phyloP scores from a whole-genome alignment of 2,329 filamentous ascomycete genomes.

The Cephalotrichum gorgonifer region DNA sequence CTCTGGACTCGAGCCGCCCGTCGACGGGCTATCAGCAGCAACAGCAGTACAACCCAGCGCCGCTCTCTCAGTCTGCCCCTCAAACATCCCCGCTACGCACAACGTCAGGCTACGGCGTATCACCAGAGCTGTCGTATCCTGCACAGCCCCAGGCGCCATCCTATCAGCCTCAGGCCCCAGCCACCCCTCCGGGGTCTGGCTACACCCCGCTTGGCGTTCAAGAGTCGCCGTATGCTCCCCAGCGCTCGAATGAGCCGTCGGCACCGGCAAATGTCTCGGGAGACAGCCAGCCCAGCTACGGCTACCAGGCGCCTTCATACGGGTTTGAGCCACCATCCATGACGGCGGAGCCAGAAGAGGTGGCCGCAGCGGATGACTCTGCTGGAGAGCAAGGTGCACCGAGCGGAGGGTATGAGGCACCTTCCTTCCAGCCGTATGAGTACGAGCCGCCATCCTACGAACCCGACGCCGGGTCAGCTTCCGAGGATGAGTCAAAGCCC shows the following conservation, averaged over 20 bases:
- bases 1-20: slow-evolving; percentile 24
- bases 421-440: slow-evolving; percentile 48
- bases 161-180: not conserved
- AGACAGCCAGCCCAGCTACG: not conserved
- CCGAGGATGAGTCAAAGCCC: slow-evolving; percentile 37
- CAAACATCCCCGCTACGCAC: not conserved
- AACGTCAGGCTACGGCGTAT: not conserved
- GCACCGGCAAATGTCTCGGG: not conserved
- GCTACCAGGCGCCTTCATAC: slow-evolving; percentile 24
- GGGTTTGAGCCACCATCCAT: slow-evolving; percentile 40
- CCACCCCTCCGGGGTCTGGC: slow-evolving; percentile 3
- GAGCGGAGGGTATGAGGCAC: slow-evolving; percentile 46
- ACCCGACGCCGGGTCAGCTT: slow-evolving; percentile 28
- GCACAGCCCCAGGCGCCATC: not conserved
- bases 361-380: not conserved
- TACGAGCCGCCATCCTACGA: slow-evolving; percentile 50
- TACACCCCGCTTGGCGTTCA: slow-evolving; percentile 7
- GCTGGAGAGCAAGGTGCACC: slow-evolving; percentile 4
- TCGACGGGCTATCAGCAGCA: slow-evolving; percentile 11
- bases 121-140: slow-evolving; percentile 1
- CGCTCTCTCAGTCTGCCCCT: not conserved
- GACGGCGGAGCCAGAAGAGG: slow-evolving; percentile 12
- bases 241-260: not conserved
- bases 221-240: not conserved
- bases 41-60: slow-evolving; percentile 1